Evolutionary conservation across 2,329 filamentous ascomycete genomes (phyloP), one percentile per base, ranked within the genome.

Genomic region (Exophiala sp.): DNA sequence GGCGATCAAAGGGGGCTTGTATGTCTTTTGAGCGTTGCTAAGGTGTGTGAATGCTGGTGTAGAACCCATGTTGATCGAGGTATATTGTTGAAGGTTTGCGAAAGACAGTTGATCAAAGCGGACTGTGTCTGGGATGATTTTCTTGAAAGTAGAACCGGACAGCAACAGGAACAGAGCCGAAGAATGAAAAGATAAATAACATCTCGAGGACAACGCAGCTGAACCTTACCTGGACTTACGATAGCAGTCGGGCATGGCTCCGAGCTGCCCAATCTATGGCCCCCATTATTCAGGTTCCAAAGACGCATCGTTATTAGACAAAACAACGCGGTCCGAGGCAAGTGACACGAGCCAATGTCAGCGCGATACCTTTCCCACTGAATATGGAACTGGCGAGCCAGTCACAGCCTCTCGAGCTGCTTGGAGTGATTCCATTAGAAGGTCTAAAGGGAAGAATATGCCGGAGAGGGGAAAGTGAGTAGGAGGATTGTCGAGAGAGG

Each of bases 1-100:
- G 34, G 83, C 81, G 57, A 88, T 83, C 44, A 85, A 76, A 5
- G 83, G 84, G 3, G 83, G 83, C 63, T 85, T 81, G 71, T 80
- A 86, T 36, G 71, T 74, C 21, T 73, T 76, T 66, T 86, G 82
- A 0, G 82, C 82, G 64, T 83, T 75, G 47, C 76, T 65, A 67
- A 77, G 80, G 70, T 86, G 77, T 47, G 72, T 74, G 67, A 60
- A 55, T 21, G 55, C 53, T 40, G 48, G 59, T 41, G 42, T 43
- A 21, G 52, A 50, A 33, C 47, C 46, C 58, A 62, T 58, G 29
- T 47, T 58, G 21, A 12, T 8, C 9, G 41, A 9, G 9, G 18
- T 41, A 10, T 34, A 14, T 18, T 39, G 14, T 12, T 40, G 44
- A 14, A 14, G 5, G 20, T 14, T 29, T 29, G 2, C 5, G 24